Evolutionary conservation across 345 rosid species (phyloP), one percentile per base, ranked within the genome.

Genomic region (Ceriops decandra): DNA sequence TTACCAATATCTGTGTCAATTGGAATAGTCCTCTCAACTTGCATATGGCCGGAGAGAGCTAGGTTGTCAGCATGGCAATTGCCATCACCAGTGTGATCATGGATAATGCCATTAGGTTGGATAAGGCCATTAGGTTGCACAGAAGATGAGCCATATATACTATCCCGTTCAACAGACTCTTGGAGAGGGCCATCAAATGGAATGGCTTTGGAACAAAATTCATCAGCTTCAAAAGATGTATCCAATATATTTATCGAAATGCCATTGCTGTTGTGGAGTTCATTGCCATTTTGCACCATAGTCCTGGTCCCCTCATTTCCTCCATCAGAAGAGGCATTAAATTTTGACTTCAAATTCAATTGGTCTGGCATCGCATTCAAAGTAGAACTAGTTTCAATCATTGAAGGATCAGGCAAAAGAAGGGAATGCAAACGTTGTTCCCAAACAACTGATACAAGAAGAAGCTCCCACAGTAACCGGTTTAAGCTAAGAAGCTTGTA

Each of bases 381-480:
- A 68, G 63, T 49, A 65, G 77, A 70, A 74, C 68, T 80, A 66
- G 67, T 31, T 46, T 72, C 64, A 52, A 82, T 76, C 65, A 72
- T 65, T 27, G 81, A 78, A 69, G 84, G 80, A 77, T 80, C 82
- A 76, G 82, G 81, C 72, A 60, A 82, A 30, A 82, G 77, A 52
- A 95, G 82, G 19, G 90, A 85, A 74, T 86, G 82, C 74, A 95
- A 58, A 26, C 98, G 91, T 28, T 67, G 60, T 80, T 92, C 86
- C 99, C 99, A 95, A 64, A 88, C 74, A 72, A 59, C 77, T 51
- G 98, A 84, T 80, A 82, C 87, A 72, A 95, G 83, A 74, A 88
- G 75, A 71, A 95, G 90, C 70, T 88, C 93, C 99, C 93, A 92
- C 70, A 84, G 66, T 66, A 86, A 47, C 49, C 84, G 77, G 76